phyloP scores from a whole-genome alignment of 768 basidiomycete genomes.

The Cyclocybe cylindracea region DNA sequence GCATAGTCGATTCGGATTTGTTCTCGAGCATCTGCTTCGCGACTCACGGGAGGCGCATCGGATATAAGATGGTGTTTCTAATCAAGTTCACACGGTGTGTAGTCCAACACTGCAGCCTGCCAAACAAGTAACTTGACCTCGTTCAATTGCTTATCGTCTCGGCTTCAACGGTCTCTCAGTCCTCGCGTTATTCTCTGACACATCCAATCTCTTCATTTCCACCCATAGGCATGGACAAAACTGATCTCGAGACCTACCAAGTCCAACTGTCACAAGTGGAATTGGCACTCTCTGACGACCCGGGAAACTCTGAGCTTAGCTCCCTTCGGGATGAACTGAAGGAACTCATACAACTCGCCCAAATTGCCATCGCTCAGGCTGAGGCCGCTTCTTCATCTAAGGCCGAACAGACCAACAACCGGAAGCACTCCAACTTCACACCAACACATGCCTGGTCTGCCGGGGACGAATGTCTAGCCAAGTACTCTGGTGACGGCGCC shows the following conservation, averaged over 20 bases:
- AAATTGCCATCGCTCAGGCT: slow-evolving; percentile 68
- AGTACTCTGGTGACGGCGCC: slow-evolving; percentile 79
- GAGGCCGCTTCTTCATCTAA: slow-evolving; percentile 65
- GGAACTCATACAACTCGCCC: slow-evolving; percentile 81
- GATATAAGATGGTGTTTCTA: not conserved
- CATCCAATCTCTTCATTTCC: slow-evolving; percentile 2
- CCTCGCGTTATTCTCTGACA: not conserved
- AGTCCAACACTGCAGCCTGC: too few relatives aligned
- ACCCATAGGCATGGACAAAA: slow-evolving; percentile 49
- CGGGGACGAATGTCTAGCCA: slow-evolving; percentile 84
- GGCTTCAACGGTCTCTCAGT: not conserved
- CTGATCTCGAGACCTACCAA: slow-evolving; percentile 88
- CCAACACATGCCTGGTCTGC: slow-evolving; percentile 67
- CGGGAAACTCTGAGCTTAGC: slow-evolving; percentile 69
- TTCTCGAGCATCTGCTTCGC: not conserved
- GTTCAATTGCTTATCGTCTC: not conserved
- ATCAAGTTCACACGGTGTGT: slow-evolving; percentile 7
- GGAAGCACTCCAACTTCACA: slow-evolving; percentile 52
- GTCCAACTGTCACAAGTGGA: slow-evolving; percentile 90
- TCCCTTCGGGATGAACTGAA: slow-evolving; percentile 76
- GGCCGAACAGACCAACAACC: slow-evolving; percentile 39
- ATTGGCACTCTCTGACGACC: slow-evolving; percentile 73
- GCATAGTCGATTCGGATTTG: not conserved
- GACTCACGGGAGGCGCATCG: not conserved
- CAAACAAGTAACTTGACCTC: too few relatives aligned